These are phyloP conservation scores for Pseudonectria buxi DNA, from an alignment of 2,329 filamentous ascomycete genomes.

Conservation along the genomic window DNA sequence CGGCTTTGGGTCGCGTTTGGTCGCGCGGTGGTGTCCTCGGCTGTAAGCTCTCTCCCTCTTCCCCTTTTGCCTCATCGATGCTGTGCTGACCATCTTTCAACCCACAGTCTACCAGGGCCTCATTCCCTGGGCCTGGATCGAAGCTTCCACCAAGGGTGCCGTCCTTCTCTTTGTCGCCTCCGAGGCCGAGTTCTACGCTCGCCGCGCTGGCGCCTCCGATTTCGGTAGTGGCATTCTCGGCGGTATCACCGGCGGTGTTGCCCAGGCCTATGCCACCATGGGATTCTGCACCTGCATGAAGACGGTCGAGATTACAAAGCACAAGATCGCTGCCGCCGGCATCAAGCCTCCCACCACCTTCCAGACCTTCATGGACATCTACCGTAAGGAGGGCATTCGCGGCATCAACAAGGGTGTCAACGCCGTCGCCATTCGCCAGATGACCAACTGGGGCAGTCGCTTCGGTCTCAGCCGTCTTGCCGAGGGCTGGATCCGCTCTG, in stretches of 20 bases:
- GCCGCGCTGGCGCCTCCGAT: constrained; percentile 71
- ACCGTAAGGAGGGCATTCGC: constrained; percentile 83
- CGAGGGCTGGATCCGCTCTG: constrained; percentile 76
- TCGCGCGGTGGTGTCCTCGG: constrained; percentile 85
- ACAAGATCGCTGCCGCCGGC: constrained; percentile 81
- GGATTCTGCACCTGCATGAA: constrained; percentile 99
- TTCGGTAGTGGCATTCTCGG: constrained; percentile 85
- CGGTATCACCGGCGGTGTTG: constrained; percentile 89
- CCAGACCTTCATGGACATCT: constrained; percentile 94
- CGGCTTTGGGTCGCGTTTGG: constrained; percentile 84
- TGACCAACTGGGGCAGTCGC: constrained; percentile 97
- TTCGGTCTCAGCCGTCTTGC: constrained; percentile 91
- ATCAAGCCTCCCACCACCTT: constrained; percentile 86
- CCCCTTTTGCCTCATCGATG: neutral
- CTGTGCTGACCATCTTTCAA: constrained; percentile 22
- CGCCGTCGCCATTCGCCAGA: constrained; percentile 95
- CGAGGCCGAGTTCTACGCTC: constrained; percentile 94
- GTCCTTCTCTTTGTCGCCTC: constrained; percentile 98
- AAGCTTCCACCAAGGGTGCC: constrained; percentile 98
- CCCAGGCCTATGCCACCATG: constrained; percentile 99
- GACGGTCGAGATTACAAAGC: constrained; percentile 98
- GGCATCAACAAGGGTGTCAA: constrained; percentile 99
- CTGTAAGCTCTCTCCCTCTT: constrained; percentile 57
- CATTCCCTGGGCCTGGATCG: constrained; percentile 99
- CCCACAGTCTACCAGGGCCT: constrained; percentile 92